Percentiles rank a stretch among this genome's conserved stretches.
Conservation (phyloP, 164 flowering plant species). For the Vitis riparia region DNA sequence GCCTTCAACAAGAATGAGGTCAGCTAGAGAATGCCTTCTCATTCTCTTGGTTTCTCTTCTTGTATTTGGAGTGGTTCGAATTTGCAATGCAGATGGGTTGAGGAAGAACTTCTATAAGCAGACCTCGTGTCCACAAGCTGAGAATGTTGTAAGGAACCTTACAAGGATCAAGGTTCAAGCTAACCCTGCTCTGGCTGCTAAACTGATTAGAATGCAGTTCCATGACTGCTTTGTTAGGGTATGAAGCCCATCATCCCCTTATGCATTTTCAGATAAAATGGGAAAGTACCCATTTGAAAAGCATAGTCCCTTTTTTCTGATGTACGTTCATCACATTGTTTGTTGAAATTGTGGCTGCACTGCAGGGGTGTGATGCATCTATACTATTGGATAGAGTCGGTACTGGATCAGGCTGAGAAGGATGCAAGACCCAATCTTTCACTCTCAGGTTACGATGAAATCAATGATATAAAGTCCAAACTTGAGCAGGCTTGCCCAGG, state of each 20-base stretch:
- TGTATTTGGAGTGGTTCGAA: slow-evolving; percentile 5
- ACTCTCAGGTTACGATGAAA: slow-evolving; percentile 21
- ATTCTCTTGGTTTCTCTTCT: slow-evolving; percentile 1
- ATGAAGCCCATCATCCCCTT: not conserved
- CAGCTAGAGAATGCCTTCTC: not conserved
- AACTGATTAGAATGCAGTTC: slow-evolving; percentile 21
- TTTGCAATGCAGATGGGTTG: slow-evolving; percentile 10
- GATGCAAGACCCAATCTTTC: slow-evolving; percentile 23
- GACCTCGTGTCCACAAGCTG: slow-evolving; percentile 24
- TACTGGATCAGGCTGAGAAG: slow-evolving; percentile 15
- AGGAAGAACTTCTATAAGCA: slow-evolving; percentile 21
- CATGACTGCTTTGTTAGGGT: slow-evolving; percentile 36
- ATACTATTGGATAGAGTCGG: slow-evolving; percentile 16
- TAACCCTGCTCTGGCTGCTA: slow-evolving; percentile 16
- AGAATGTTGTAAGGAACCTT: slow-evolving; percentile 21
- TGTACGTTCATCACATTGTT: not conserved
- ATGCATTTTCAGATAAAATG: not conserved
- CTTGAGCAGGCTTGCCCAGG: slow-evolving; percentile 19
- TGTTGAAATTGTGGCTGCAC: too few species aligned
- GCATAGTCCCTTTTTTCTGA: too few species aligned
- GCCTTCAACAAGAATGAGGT: not conserved
- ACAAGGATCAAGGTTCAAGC: slow-evolving; percentile 13
- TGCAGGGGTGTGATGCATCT: slow-evolving; percentile 34
- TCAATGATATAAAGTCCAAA: slow-evolving; percentile 21
- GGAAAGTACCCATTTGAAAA: too few species aligned